These are phyloP conservation scores for Pestalotiopsis fici DNA, from an alignment of 2,329 filamentous ascomycete genomes.

Conservation along the genomic window DNA sequence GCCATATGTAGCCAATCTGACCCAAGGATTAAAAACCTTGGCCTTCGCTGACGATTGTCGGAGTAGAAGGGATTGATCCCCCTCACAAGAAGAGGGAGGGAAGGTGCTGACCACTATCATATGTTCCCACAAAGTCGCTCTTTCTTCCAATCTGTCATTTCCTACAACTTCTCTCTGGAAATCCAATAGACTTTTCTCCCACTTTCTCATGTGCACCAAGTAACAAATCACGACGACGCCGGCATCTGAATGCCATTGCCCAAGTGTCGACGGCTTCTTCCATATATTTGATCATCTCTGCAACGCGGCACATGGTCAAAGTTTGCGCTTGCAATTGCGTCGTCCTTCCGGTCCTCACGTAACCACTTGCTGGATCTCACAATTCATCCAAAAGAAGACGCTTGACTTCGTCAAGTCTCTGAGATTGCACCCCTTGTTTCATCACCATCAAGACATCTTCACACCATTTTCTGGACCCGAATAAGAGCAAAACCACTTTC, in stretches of 20 bases:
- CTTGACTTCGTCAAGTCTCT: neutral
- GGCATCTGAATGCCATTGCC: too few species aligned
- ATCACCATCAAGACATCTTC: neutral
- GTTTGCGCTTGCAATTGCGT: neutral
- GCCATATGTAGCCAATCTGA: neutral
- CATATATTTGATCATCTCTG: neutral
- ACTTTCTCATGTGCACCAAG: neutral
- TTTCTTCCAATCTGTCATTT: neutral
- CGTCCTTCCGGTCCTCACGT: neutral
- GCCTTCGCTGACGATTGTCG: neutral
- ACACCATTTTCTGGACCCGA: neutral
- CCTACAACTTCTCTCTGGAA: neutral
- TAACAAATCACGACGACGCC: neutral
- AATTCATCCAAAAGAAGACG: neutral
- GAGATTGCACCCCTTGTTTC: neutral
- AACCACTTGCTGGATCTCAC: neutral
- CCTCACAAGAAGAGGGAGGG: neutral
- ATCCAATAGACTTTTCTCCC: neutral
- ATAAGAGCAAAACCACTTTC: neutral
- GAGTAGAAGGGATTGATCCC: neutral
- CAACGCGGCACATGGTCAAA: neutral
- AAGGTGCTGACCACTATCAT: neutral
- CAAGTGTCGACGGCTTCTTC: neutral
- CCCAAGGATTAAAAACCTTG: neutral
- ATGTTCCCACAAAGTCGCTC: neutral